Evolutionary conservation across 2,329 filamentous ascomycete species (phyloP), one percentile per base, ranked within the genome.

Genomic region (Juglanconis sp.): DNA sequence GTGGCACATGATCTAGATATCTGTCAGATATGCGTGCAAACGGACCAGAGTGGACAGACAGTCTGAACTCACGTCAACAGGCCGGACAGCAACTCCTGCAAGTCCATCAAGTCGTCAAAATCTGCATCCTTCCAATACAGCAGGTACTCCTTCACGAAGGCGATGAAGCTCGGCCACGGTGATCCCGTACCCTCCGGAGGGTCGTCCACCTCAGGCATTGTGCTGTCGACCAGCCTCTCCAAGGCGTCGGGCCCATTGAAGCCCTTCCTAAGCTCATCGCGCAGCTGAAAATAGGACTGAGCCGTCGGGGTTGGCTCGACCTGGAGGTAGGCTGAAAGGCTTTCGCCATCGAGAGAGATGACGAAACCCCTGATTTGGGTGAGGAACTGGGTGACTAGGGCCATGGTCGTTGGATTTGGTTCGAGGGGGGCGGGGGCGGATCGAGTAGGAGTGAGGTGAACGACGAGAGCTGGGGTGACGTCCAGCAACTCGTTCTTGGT

Each of bases 131-230:
- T 81, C 79, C 94, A 85, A 68, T 93, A 96, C 49, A 83, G 79
- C 65, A 96, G 80, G 69, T 96, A 97, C 53, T 91, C 86, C 67
- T 86, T 89, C 72, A 96, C 85, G 69, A 96, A 96, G 2, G 86
- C 82, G 53, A 89, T 79, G 71, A 96, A 92, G 1, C 89, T 85
- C 0, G 86, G 84, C 91, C 92, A 96, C 0, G 83, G 80, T 7
- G 87, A 83, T 47, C 82, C 86, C 64, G 84, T 80, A 1, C 86
- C 87, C 55, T 89, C 85, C 0, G 80, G 78, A 2, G 85, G 81
- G 47, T 89, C 82, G 56, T 88, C 82, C 7, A 87, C 84, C 62
- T 87, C 81, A 0, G 88, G 87, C 1, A 94, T 79, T 10, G 82
- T 77, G 50, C 79, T 80, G 60, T 87, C 85, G 64, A 91, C 85